Percentiles rank a stretch among this genome's conserved stretches.
Evolutionary conservation across 495 filamentous ascomycete species (phyloP).

Genomic region (Lasiosphaeria hispida): DNA sequence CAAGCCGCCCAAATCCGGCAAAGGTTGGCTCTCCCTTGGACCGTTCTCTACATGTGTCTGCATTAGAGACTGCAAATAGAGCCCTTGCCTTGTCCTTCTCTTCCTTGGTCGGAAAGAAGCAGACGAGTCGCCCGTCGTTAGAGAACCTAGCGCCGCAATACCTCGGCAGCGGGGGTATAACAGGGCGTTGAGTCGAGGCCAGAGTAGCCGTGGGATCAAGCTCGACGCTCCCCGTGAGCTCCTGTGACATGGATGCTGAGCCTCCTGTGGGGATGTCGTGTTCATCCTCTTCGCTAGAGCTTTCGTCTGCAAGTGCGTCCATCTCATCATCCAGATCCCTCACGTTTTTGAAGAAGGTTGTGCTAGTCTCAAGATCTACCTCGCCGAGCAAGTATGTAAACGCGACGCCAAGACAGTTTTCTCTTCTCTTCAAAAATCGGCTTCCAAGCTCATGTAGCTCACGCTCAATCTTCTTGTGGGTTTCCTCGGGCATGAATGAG

Average conservation of each 20-base stretch:
- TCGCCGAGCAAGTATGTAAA: constrained; percentile 85
- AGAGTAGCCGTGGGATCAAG: constrained; percentile 46
- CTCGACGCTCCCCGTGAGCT: constrained; percentile 50
- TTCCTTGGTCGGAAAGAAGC: constrained; percentile 83
- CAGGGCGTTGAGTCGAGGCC: constrained; percentile 63
- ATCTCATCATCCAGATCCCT: constrained; percentile 62
- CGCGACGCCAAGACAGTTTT: constrained; percentile 79
- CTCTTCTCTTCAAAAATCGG: constrained; percentile 62
- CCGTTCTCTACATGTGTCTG: constrained; percentile 60
- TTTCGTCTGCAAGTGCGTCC: constrained; percentile 56
- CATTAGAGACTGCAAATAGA: constrained; percentile 57
- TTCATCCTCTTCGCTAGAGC: constrained; percentile 87
- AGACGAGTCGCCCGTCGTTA: constrained; percentile 73
- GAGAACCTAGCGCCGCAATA: constrained; percentile 76
- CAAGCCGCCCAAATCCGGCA: constrained; percentile 82
- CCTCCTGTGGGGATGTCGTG: constrained; percentile 53
- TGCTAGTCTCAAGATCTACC: constrained; percentile 69
- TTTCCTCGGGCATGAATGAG: constrained; percentile 69
- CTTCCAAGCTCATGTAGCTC: constrained; percentile 71
- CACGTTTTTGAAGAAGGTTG: constrained; percentile 64
- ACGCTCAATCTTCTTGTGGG: constrained; percentile 57
- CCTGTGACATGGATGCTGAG: constrained; percentile 56
- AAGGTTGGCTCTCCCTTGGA: constrained; percentile 69
- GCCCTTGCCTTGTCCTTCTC: constrained; percentile 67
- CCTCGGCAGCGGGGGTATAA: constrained; percentile 72